Evolutionary conservation across 768 basidiomycete genomes (phyloP).

Genomic region (Cyathus striatus): DNA sequence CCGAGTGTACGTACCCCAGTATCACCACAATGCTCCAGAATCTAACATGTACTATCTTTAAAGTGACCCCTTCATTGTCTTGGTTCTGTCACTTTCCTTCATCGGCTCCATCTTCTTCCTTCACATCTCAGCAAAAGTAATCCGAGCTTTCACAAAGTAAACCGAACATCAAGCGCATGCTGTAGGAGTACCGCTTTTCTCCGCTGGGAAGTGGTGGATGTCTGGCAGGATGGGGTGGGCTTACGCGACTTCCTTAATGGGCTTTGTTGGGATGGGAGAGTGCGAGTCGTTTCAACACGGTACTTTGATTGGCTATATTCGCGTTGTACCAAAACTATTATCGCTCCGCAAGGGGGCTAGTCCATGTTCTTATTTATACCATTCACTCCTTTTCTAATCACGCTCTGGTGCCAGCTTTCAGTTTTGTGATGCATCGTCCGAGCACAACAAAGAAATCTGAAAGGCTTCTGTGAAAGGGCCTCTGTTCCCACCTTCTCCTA

Average conservation of each 20-base stretch:
- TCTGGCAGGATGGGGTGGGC: neutral
- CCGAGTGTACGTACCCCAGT: constrained; percentile 72
- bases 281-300: constrained; percentile 11
- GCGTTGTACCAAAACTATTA: constrained; percentile 31
- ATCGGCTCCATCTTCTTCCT: constrained; percentile 99
- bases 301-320: constrained; percentile 24
- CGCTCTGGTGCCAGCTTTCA: neutral
- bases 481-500: neutral
- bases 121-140: constrained; percentile 93
- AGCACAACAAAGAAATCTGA: too few relatives aligned
- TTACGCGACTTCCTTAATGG: neutral
- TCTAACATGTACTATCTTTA: constrained; percentile 1
- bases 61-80: constrained; percentile 95
- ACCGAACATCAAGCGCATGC: neutral
- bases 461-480: neutral
- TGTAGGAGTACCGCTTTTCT: constrained; percentile 4
- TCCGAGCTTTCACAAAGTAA: constrained; percentile 85
- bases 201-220: constrained; percentile 2
- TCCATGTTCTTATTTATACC: constrained; percentile 28
- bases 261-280: constrained; percentile 5
- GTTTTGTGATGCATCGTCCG: too few relatives aligned
- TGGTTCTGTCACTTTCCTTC: constrained; percentile 93
- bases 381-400: constrained; percentile 8
- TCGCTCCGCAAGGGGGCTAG: constrained; percentile 18
- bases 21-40: too few relatives aligned